These are phyloP conservation scores for Aristolochia contorta DNA, from an alignment of 164 flowering plant genomes.

Conservation along the genomic window DNA sequence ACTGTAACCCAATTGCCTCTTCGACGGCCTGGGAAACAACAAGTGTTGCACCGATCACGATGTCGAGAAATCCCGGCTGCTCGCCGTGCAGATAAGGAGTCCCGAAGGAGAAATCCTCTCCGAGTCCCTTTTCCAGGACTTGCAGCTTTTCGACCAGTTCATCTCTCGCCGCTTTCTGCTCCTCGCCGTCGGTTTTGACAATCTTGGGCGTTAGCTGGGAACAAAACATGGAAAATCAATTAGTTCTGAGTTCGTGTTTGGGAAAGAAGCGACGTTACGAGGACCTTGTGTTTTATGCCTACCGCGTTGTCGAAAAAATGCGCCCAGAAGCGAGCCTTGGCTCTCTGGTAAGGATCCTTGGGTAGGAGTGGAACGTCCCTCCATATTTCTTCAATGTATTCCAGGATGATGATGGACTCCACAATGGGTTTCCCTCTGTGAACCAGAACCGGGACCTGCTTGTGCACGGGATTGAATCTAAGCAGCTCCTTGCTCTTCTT, in stretches of 20 bases:
- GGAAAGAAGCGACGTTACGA: not conserved
- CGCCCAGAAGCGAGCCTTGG: slow-evolving; percentile 21
- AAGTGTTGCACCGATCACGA: not conserved
- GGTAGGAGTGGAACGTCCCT: slow-evolving; percentile 12
- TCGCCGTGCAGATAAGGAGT: slow-evolving; percentile 5
- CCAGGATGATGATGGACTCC: slow-evolving; percentile 21
- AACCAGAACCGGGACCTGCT: slow-evolving; percentile 9
- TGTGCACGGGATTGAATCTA: slow-evolving; percentile 5
- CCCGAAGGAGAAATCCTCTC: slow-evolving; percentile 5
- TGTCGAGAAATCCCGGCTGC: slow-evolving; percentile 4
- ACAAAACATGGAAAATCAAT: too few relatives aligned
- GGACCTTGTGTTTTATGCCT: too few relatives aligned
- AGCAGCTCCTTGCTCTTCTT: slow-evolving; percentile 22
- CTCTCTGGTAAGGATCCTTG: slow-evolving; percentile 10
- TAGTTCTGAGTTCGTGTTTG: not conserved
- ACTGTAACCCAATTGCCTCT: not conserved
- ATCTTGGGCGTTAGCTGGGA: too few relatives aligned
- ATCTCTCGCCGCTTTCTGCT: slow-evolving; percentile 14
- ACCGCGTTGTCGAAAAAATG: slow-evolving; percentile 1
- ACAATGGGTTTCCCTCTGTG: slow-evolving; percentile 18
- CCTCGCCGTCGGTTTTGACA: slow-evolving; percentile 8
- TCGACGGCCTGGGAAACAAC: not conserved
- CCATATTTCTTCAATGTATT: slow-evolving; percentile 28
- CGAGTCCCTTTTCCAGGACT: slow-evolving; percentile 19
- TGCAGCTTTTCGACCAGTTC: slow-evolving; percentile 15